phyloP scores from a whole-genome alignment of 345 rosid genomes.

The Erucastrum elatum region DNA sequence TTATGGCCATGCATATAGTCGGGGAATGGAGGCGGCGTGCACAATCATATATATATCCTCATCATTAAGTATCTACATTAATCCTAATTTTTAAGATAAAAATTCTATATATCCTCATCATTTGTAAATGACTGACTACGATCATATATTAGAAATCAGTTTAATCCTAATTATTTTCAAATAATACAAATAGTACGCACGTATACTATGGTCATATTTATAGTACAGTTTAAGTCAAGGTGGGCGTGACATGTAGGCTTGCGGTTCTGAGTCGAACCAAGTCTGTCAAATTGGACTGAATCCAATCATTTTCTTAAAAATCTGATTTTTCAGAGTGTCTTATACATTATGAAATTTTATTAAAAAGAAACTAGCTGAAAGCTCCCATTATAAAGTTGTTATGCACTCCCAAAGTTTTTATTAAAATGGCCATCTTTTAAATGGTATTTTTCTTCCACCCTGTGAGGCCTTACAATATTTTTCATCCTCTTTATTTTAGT shows the following conservation, averaged over 20 bases:
- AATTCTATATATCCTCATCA: not conserved
- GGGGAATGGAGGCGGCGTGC: not conserved
- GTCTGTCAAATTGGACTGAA: not conserved
- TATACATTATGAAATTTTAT: not conserved
- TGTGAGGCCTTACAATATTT: not conserved
- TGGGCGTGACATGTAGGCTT: not conserved
- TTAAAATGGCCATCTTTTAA: not conserved
- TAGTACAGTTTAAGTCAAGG: not conserved
- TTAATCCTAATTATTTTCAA: not conserved
- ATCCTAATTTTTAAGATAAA: not conserved
- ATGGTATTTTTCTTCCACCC: not conserved
- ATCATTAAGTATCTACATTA: constrained; percentile 2
- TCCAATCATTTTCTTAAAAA: not conserved
- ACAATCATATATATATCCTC: too few species aligned
- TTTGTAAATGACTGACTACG: constrained; percentile 1
- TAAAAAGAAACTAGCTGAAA: not conserved
- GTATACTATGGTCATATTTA: not conserved
- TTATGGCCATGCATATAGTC: not conserved
- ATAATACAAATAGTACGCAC: not conserved
- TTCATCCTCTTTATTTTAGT: not conserved
- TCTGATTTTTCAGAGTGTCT: not conserved
- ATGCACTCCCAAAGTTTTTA: not conserved
- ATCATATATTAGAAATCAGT: not conserved
- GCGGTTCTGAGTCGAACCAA: not conserved
- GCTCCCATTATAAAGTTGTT: not conserved